A percentile compares a stretch with the other conserved stretches of the same genome.
Evolutionary conservation across 768 basidiomycete species (phyloP).

Genomic region (Mycena rebaudengoi): DNA sequence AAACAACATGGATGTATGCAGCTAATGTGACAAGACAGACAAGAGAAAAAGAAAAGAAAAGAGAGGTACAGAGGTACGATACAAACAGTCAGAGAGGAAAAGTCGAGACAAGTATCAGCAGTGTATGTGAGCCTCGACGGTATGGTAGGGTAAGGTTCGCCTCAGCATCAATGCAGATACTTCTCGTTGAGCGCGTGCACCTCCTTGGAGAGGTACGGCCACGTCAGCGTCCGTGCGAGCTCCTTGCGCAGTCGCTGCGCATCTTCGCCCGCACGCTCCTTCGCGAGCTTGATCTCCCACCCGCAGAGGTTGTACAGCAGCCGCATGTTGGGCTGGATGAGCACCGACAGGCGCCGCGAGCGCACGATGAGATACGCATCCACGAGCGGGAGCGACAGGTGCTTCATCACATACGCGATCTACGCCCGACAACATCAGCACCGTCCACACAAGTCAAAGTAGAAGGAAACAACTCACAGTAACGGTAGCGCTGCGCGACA

Average conservation of each 20-base stretch:
- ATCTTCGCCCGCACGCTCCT: conserved; percentile 67
- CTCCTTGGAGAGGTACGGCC: conserved; percentile 88
- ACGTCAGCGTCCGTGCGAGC: conserved; percentile 74
- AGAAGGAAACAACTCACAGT: conserved; percentile 57
- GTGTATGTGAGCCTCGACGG: not conserved
- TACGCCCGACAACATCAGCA: conserved; percentile 33
- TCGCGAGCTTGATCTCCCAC: conserved; percentile 95
- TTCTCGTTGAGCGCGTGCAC: conserved; percentile 89
- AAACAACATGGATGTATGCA: too few relatives aligned
- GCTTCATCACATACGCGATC: conserved; percentile 98
- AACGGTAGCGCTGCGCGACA: conserved; percentile 92
- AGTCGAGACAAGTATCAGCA: not conserved
- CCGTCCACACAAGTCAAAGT: not conserved
- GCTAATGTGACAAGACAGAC: too few relatives aligned
- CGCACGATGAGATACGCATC: conserved; percentile 95
- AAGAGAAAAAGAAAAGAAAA: not conserved
- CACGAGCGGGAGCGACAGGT: conserved; percentile 83
- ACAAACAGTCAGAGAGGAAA: too few relatives aligned
- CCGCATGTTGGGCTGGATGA: conserved; percentile 97
- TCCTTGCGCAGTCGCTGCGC: conserved; percentile 61
- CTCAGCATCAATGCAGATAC: conserved; percentile 55
- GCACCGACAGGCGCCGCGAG: conserved; percentile 86
- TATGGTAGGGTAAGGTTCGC: not conserved
- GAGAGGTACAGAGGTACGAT: not conserved
- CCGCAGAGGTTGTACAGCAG: conserved; percentile 93